Evolutionary conservation across 176 grass and related monocot species (phyloP), one percentile per base, ranked within the genome.

Genomic region (Triticum monococcum): DNA sequence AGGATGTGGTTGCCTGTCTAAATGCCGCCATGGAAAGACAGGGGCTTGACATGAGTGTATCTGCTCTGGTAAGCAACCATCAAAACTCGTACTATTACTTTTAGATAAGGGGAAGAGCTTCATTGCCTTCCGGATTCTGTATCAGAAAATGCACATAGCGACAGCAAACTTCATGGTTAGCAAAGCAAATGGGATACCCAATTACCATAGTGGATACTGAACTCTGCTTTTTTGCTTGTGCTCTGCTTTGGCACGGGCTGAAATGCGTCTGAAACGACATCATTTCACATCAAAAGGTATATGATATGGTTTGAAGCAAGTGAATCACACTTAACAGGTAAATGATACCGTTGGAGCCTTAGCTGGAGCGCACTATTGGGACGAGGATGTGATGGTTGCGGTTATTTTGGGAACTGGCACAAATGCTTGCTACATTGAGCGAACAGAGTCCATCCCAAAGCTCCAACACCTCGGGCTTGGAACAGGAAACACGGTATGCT

Each of bases 341-440:
- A 89, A 89, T 18, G 89, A 87, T 59, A 87, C 84, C 0, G 57
- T 87, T 30, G 73, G 89, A 62, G 72, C 79, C 16, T 83, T 87
- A 25, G 79, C 89, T 26, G 84, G 80, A 61, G 89, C 79, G 9
- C 87, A 69, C 71, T 94, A 91, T 6, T 84, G 87, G 36, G 79
- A 91, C 7, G 45, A 73, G 23, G 86, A 87, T 59, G 83, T 87
- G 13, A 83, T 91, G 79, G 86, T 77, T 16, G 86, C 79, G 1
- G 89, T 94, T 6, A 91, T 91, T 81, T 85, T 89, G 40, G 89
- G 89, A 22, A 91, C 92, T n/a, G 87, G 87, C 16, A 89, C 87
- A 18, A 91, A 94, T 77, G 88, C 88, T 50, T 90, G 87, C 82
- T 91, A 91, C 69, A 88, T 94, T 11, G 87, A 87, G 67, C 64